Percentiles rank a stretch among this genome's conserved stretches.
Evolutionary conservation across 2,329 filamentous ascomycete genomes (phyloP).

Genomic region (Epichloe coenophiala): DNA sequence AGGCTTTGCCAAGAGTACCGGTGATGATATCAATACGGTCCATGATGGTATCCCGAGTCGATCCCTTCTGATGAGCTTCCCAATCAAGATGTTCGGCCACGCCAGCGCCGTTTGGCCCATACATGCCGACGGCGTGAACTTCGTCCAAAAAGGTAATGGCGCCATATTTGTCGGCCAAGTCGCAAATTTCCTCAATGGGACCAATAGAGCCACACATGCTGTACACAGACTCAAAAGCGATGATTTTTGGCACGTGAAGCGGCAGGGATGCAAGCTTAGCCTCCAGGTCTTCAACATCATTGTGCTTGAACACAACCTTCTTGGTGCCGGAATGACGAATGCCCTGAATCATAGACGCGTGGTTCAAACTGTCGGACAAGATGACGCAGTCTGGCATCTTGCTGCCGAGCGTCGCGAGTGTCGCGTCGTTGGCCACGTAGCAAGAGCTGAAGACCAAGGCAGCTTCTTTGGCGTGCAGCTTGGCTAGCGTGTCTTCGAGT

Average conservation of each 20-base stretch:
- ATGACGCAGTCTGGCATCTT: constrained; percentile 96
- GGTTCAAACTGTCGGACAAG: constrained; percentile 92
- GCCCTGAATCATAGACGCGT: constrained; percentile 98
- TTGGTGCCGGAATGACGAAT: constrained; percentile 94
- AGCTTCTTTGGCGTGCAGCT: constrained; percentile 81
- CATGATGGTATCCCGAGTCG: constrained; percentile 72
- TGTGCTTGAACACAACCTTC: constrained; percentile 98
- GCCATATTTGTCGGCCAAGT: constrained; percentile 93
- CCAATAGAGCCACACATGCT: constrained; percentile 98
- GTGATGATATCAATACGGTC: constrained; percentile 97
- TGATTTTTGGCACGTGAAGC: constrained; percentile 82
- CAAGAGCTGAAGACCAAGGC: constrained; percentile 94
- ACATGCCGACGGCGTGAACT: constrained; percentile 98
- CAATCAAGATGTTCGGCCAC: constrained; percentile 96
- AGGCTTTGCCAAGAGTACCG: constrained; percentile 91
- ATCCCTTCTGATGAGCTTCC: constrained; percentile 65
- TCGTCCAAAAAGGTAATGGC: constrained; percentile 97
- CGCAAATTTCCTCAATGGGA: constrained; percentile 89
- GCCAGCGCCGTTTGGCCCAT: constrained; percentile 86
- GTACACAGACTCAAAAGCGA: constrained; percentile 97
- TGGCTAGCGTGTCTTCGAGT: constrained; percentile 69
- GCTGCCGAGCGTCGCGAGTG: constrained; percentile 84
- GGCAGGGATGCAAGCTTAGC: constrained; percentile 82
- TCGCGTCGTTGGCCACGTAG: constrained; percentile 97
- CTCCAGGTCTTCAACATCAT: constrained; percentile 87